Conservation (phyloP, 257 asterid species). For the Paraleonurus japonicus region DNA sequence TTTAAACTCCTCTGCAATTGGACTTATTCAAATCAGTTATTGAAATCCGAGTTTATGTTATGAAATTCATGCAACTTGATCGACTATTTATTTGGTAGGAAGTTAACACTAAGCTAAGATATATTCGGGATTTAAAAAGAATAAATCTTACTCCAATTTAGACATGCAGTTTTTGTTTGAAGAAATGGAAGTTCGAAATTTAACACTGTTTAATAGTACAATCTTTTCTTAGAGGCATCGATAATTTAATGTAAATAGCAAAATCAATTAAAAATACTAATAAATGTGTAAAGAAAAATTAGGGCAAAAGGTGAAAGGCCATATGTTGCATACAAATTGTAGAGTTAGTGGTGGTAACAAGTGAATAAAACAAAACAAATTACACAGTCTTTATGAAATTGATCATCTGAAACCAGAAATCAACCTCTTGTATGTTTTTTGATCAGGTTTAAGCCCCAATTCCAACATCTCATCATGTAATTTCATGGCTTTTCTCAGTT, state of each 20-base stretch:
- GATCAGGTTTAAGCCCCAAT: conserved; percentile 65
- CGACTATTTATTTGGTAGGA: background rate
- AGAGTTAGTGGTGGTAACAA: too few relatives aligned
- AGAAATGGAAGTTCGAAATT: too few relatives aligned
- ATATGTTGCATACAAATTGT: background rate
- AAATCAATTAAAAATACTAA: background rate
- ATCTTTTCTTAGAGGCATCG: background rate
- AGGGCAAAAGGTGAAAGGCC: background rate
- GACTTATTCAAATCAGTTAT: background rate
- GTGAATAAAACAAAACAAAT: too few relatives aligned
- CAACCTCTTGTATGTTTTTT: conserved; percentile 51
- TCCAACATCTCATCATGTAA: conserved; percentile 74
- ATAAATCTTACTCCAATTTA: too few relatives aligned
- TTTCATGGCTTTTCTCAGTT: conserved; percentile 70
- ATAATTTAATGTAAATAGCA: too few relatives aligned
- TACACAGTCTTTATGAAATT: background rate
- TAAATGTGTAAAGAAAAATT: background rate
- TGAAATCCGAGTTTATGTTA: background rate
- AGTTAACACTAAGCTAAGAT: background rate
- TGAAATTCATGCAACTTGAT: background rate
- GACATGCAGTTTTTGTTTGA: background rate
- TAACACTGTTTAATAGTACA: background rate
- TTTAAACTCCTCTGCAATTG: background rate
- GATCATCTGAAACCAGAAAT: conserved; percentile 67
- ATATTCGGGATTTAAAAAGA: background rate